Percentiles rank a stretch among this genome's conserved stretches.
Conservation (phyloP, 768 basidiomycete genomes). For the Russula sp. region DNA sequence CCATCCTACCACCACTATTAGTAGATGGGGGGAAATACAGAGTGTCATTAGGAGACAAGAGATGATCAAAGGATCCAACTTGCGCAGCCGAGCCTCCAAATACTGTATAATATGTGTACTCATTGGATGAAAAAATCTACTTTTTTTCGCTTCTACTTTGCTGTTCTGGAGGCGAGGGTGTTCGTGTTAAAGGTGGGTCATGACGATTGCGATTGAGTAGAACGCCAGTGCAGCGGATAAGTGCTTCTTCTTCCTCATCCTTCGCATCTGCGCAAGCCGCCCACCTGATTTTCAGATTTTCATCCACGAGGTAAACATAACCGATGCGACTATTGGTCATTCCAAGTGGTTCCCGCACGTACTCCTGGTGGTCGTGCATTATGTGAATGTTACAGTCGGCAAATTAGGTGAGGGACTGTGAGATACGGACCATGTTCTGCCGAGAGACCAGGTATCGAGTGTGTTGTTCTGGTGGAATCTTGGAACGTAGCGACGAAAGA, state of each 20-base stretch:
- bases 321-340: constrained; percentile 89
- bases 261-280: constrained; percentile 86
- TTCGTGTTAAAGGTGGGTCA: constrained; percentile 14
- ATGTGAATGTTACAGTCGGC: not conserved
- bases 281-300: constrained; percentile 84
- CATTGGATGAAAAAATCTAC: not conserved
- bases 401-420: not conserved
- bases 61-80: not conserved
- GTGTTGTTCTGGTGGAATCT: constrained; percentile 62
- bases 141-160: not conserved
- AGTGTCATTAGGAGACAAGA: not conserved
- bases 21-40: not conserved
- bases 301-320: constrained; percentile 88
- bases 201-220: constrained; percentile 63
- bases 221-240: constrained; percentile 68
- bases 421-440: constrained; percentile 67
- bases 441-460: constrained; percentile 73
- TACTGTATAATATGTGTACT: not conserved
- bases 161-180: not conserved
- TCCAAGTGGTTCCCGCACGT: constrained; percentile 77
- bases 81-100: not conserved
- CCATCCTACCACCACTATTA: not conserved
- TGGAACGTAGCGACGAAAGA: constrained; percentile 64
- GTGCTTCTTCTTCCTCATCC: constrained; percentile 61
- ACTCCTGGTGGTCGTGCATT: constrained; percentile 35